Evolutionary conservation across 75 land plant genomes (phyloP), one percentile per base, ranked within the genome.

Genomic region (Isoetes taiwanensis): DNA sequence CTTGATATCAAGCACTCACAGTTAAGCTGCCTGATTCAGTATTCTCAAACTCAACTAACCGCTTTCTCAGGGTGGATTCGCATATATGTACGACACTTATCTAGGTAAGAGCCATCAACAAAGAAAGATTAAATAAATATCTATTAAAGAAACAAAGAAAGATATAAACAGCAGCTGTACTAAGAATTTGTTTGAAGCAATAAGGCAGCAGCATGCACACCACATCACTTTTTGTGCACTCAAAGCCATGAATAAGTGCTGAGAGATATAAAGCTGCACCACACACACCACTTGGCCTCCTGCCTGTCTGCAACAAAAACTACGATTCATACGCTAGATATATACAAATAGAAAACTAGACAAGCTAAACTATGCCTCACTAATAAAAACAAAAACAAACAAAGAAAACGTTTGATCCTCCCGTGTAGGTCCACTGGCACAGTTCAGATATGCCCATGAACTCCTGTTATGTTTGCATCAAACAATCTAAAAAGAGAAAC

Each of bases 241-340:
- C 70, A 57, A 78, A 57, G 28, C 95, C 85, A 86, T 87, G 77
- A 42, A 83, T 63, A 63, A 80, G 95, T 35, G 85, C 83, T 55
- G 97, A 72, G 35, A 91, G 75, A 56, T 80, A 91, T 30, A 91
- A 68, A 40, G 97, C 97, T 28, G 97, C 97, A 43, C 97, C 97
- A 71, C 97, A 91, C 48, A 91, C 30, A 4, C 97, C 97, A 81
- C 95, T 91, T 27, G 97, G 97, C 41, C 84, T 84, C 41, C 97
- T 83, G 41, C 97, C 97, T 29, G 97, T 91, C 97, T 91, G 75
- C 55, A 62, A 31, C 34, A 46, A n/a, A 52, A n/a, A n/a, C 16
- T 28, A 28, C 30, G 32, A 8, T 12, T 31, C 30, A 1, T 20
- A 6, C 34, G 0, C 17, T 41, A 11, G 48, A 59, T 38, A 60